Evolutionary conservation across 805 yeast genomes (phyloP), one percentile per base, ranked within the genome.

Genomic region (Brettanomyces custersianus): DNA sequence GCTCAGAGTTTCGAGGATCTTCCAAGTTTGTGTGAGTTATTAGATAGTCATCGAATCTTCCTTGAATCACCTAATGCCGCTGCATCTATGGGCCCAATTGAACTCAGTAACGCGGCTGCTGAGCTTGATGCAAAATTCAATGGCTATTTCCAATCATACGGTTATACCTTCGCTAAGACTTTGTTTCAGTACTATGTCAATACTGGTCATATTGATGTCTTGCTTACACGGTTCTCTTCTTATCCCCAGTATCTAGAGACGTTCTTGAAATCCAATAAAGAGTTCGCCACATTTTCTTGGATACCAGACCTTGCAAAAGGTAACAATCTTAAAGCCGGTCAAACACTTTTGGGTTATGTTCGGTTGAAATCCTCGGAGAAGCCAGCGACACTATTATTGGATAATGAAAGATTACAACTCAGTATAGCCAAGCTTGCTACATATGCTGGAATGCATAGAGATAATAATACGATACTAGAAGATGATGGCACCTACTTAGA

Each of bases 381-480:
- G 52, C 65, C 4, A 41, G 51, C 3, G 68, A 67, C 13, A 74
- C 71, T 19, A 48, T 57, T 8, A 60, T 67, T 30, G 56, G 56
- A 10, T n/a, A 69, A 68, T 44, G 70, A 69, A 46, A 74, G 69
- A 45, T 47, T 80, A 17, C 76, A 76, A 43, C 65, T 77, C 40
- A 80, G 85, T 38, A 56, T 86, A 34, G 88, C 94, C 2, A 86
- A 86, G 53, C 56, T 87, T 17, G 59, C 84, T 2, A 63, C 73
- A 2, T 49, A 82, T 15, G 77, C 77, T 0, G 52, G 33, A 4
- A 40, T 38, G 4, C 17, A 25, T 25, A 25, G 15, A 25, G n/a
- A n/a, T n/a, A n/a, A n/a, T n/a, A n/a, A n/a, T n/a, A n/a, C n/a
- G n/a, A n/a, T n/a, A n/a, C 26, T 40, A 16, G 49, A 44, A 4